Evolutionary conservation across 352 stramenopile genomes (phyloP).

Genomic region (Globisporangium paddicum): DNA sequence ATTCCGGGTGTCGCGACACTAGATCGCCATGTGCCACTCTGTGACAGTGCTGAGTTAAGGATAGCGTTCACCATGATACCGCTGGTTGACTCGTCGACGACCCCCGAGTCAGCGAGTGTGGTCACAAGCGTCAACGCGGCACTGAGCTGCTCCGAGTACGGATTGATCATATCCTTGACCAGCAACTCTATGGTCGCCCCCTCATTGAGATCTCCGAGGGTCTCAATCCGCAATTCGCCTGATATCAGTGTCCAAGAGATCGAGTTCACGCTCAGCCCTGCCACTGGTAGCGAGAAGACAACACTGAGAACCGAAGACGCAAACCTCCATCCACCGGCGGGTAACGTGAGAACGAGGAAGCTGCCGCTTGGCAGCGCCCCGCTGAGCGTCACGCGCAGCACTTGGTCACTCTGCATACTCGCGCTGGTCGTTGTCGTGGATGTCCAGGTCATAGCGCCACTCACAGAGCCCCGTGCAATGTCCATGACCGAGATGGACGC

Average conservation of each 20-base stretch:
- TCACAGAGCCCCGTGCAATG: conserved; percentile 31
- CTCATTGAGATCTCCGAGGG: conserved; percentile 32
- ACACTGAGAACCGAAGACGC: conserved; percentile 11
- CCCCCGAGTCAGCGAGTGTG: conserved; percentile 29
- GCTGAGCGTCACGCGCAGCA: conserved; percentile 34
- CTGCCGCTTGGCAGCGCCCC: conserved; percentile 49
- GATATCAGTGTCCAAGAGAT: conserved; percentile 23
- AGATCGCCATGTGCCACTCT: conserved; percentile 30
- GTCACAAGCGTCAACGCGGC: conserved; percentile 26
- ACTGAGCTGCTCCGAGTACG: conserved; percentile 24
- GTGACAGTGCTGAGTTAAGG: conserved; percentile 19
- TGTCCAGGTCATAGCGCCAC: conserved; percentile 29
- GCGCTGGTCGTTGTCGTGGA: conserved; percentile 36
- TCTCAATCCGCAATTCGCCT: conserved; percentile 31
- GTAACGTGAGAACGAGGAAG: conserved; percentile 30
- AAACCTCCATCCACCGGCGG: conserved; percentile 37
- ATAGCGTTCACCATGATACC: conserved; percentile 43
- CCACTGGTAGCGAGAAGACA: conserved; percentile 26
- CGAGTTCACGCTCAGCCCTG: conserved; percentile 27
- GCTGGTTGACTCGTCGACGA: conserved; percentile 42
- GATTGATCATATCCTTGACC: conserved; percentile 49
- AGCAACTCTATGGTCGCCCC: conserved; percentile 29
- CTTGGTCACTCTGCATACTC: conserved; percentile 51
- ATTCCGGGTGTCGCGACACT: conserved; percentile 41
- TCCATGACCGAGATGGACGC: conserved; percentile 34